Evolutionary conservation across 83 land plant species (phyloP), one percentile per base, ranked within the genome.

Genomic region (Picea abies): DNA sequence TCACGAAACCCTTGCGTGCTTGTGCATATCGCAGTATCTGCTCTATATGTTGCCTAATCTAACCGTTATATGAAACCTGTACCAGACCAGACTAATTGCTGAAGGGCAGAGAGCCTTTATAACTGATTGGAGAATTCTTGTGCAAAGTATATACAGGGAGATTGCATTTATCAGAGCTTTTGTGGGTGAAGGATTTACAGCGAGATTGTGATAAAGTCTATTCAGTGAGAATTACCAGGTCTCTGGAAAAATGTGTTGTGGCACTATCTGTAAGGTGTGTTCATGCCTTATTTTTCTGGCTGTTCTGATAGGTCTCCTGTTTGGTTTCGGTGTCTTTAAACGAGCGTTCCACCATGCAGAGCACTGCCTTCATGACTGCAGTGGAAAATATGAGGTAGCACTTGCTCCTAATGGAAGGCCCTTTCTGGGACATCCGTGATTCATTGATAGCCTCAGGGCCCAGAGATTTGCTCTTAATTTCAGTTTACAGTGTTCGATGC

Each of bases 171-270:
- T 41, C 44, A 6, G 44, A 41, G 44, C 44, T 41, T 41, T 41
- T 29, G 44, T 41, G 44, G 44, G 44, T 41, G 5, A 41, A 41
- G 44, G 44, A 41, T 41, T 41, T 41, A 41, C 44, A 41, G 7
- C 5, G 44, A 41, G 44, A 41, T 41, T 41, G 44, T 6, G 44
- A 6, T 41, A 6, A 41, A 41, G 44, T 41, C 44, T 6, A 41
- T 5, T 41, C 44, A 41, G 44, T 41, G 44, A 41, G 44, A 41
- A 6, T 41, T 41, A 41, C 7, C 44, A 41, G 44, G 5, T 5
- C 39, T 68, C 71, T 68, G 71, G 39, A 29, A 68, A 68, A 2
- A 68, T 68, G 71, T 68, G 71, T 68, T 68, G 71, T 68, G 71
- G 71, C 3, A 14, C 71, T 68, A 32, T 68, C 39, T 68, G 71